These are phyloP conservation scores for Orychophragmus violaceus DNA, from an alignment of 345 rosid species.

Conservation along the genomic window DNA sequence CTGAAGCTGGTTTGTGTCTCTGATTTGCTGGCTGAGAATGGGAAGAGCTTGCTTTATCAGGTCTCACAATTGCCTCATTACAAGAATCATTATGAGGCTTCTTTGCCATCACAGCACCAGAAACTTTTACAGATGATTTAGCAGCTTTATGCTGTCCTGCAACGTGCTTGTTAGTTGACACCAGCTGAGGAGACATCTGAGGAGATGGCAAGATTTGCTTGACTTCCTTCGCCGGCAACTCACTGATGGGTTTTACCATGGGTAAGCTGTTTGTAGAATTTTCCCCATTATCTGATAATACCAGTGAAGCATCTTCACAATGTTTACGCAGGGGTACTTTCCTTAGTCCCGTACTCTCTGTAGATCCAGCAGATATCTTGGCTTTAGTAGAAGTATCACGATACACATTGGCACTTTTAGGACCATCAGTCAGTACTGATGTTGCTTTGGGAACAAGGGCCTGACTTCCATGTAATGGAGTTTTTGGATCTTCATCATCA, in stretches of 20 bases:
- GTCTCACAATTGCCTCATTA: slow-evolving; percentile 36
- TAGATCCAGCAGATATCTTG: slow-evolving; percentile 31
- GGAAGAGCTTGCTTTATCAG: slow-evolving; percentile 35
- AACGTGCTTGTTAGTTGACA: slow-evolving; percentile 30
- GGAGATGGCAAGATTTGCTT: slow-evolving; percentile 47
- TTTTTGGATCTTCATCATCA: slow-evolving; percentile 64
- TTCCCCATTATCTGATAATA: slow-evolving; percentile 27
- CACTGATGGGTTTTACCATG: slow-evolving; percentile 41
- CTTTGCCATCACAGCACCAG: slow-evolving; percentile 37
- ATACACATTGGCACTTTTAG: slow-evolving; percentile 28
- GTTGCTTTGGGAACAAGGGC: slow-evolving; percentile 30
- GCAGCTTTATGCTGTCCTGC: slow-evolving; percentile 40
- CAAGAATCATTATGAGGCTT: slow-evolving; percentile 43
- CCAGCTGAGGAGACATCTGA: slow-evolving; percentile 44
- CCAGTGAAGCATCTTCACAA: slow-evolving; percentile 33
- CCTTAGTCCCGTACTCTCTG: slow-evolving; percentile 34
- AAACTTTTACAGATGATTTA: slow-evolving; percentile 39
- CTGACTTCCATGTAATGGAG: slow-evolving; percentile 78
- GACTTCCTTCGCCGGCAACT: slow-evolving; percentile 35
- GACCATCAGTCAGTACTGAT: slow-evolving; percentile 31
- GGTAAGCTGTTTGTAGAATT: slow-evolving; percentile 28
- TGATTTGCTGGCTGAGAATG: slow-evolving; percentile 44
- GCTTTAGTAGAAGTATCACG: slow-evolving; percentile 27
- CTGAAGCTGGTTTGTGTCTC: slow-evolving; percentile 42
- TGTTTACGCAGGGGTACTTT: slow-evolving; percentile 32